Evolutionary conservation across 345 rosid genomes (phyloP).

Genomic region (Durio zibethinus): DNA sequence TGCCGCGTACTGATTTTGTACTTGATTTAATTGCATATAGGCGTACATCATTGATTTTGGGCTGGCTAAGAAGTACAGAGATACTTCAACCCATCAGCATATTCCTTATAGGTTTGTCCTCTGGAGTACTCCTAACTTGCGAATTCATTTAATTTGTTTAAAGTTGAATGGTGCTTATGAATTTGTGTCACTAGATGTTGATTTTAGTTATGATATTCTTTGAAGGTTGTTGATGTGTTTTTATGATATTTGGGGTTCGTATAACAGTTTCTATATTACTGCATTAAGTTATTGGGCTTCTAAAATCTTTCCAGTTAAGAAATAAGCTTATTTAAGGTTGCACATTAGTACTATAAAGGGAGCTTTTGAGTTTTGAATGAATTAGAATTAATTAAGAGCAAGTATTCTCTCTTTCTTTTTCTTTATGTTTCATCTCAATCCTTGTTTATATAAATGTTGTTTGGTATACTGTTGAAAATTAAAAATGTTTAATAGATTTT

Average conservation of each 20-base stretch:
- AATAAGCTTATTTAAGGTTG: background rate
- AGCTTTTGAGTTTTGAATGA: background rate
- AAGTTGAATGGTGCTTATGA: background rate
- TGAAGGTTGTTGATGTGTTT: background rate
- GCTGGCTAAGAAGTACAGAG: slow-evolving; percentile 90
- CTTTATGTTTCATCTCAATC: background rate
- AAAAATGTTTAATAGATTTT: too few relatives aligned
- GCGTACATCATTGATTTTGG: slow-evolving; percentile 90
- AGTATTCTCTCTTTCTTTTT: background rate
- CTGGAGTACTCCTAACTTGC: background rate
- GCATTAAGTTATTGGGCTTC: background rate
- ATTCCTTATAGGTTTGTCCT: slow-evolving; percentile 76
- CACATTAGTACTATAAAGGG: background rate
- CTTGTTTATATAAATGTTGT: too few relatives aligned
- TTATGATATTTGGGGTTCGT: background rate
- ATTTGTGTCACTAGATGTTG: background rate
- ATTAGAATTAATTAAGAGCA: background rate
- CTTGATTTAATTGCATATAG: slow-evolving; percentile 34
- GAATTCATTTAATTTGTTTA: background rate
- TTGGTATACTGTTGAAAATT: too few relatives aligned
- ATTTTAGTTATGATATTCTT: background rate
- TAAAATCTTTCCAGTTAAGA: background rate
- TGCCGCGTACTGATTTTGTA: background rate
- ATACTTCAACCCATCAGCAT: slow-evolving; percentile 78
- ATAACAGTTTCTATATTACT: background rate